Conservation (phyloP, 78 protist species). For the Isochrysis galbana region DNA sequence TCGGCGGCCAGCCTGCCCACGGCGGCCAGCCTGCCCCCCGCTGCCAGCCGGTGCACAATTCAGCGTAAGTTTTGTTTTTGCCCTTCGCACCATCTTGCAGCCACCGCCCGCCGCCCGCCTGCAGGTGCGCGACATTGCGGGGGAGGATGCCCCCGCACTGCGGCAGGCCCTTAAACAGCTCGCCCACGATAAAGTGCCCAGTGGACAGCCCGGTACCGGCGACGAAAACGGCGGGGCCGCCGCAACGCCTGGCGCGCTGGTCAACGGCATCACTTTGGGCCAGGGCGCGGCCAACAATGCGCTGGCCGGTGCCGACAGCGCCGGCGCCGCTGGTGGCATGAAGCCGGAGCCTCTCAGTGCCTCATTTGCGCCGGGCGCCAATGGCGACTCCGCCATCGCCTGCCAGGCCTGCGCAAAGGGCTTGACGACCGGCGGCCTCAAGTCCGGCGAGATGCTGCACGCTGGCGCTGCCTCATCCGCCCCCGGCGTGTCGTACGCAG, state of each 20-base stretch:
- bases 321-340: background rate
- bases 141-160: slow-evolving; percentile 1
- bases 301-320: background rate
- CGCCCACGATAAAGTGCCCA: background rate
- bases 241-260: background rate
- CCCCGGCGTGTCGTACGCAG: background rate
- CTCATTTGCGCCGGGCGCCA: too few relatives aligned
- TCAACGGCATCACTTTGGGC: background rate
- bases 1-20: too few relatives aligned
- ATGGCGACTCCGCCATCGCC: background rate
- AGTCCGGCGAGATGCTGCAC: background rate
- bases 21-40: too few relatives aligned
- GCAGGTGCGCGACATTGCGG: background rate
- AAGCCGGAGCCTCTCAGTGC: too few relatives aligned
- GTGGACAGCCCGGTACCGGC: background rate
- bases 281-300: background rate
- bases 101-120: background rate
- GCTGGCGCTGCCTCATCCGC: background rate
- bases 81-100: too few relatives aligned
- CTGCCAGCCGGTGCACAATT: too few relatives aligned
- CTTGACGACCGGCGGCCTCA: background rate
- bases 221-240: background rate
- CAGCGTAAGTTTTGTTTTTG: too few relatives aligned
- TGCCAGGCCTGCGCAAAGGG: background rate
- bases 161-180: slow-evolving; percentile 16